Evolutionary conservation across 176 grass and related monocot genomes (phyloP), one percentile per base, ranked within the genome.

Genomic region (Ampelocalamus luodianensis): DNA sequence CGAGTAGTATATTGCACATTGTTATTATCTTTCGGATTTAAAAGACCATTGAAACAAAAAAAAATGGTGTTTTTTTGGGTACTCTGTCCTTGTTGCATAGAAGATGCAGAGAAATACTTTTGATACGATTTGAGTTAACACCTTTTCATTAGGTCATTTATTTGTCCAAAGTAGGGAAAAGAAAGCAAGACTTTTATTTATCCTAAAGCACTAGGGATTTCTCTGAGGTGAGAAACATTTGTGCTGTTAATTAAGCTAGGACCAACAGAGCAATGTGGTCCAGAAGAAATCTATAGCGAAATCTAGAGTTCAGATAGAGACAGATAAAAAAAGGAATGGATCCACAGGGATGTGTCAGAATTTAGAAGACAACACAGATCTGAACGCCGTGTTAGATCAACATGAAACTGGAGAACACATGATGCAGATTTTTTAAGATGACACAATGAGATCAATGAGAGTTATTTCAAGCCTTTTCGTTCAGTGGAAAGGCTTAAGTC

Each of bases 341-440:
- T 77, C 77, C 77, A 66, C 49, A 68, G 60, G 59, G 58, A 13
- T 36, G 27, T 90, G 84, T 74, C 84, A 68, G 79, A 42, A 83
- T 87, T 90, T 78, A 67, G 66, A 90, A 87, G 29, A 73, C 66
- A 66, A 83, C 61, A 38, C 74, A 90, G 89, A 90, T 90, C 89
- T 90, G 84, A 73, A 58, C 14, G 68, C 72, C 65, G 24, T 20
- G 13, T 61, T 38, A 38, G 65, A 15, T 37, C 34, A 11, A 5
- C 59, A 74, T 53, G 77, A 65, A 76, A 17, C 9, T 60, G 22
- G 18, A 66, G 79, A 65, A 68, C 78, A 42, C 62, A 7, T 0
- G 34, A 77, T 20, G 40, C 8, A 38, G 61, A 87, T 37, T 74
- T 51, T 51, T 50, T 59, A 74, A 29, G 53, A 10, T 4, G 14